These are phyloP conservation scores for Leptographium flavum DNA, from an alignment of 2,329 filamentous ascomycete species.

Conservation along the genomic window DNA sequence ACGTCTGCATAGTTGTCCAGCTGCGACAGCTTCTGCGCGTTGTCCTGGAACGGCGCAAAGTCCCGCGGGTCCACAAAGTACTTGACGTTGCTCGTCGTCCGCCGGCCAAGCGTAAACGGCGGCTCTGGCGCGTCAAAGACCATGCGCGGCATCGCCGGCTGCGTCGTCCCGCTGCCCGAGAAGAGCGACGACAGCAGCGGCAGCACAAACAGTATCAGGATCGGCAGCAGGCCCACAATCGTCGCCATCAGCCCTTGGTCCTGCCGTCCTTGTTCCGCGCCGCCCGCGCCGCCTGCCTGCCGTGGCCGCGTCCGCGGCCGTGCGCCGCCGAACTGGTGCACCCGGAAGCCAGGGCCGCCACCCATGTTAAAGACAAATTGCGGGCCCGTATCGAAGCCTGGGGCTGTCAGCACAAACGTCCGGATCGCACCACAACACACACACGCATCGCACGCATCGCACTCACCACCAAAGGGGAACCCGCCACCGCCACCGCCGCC, in stretches of 20 bases:
- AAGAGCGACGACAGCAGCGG: slow-evolving; percentile 74
- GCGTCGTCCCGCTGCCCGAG: slow-evolving; percentile 32
- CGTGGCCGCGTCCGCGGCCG: slow-evolving; percentile 62
- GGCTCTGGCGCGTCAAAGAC: slow-evolving; percentile 57
- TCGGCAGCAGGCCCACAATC: slow-evolving; percentile 66
- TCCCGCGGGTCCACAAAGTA: slow-evolving; percentile 80
- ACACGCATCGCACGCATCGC: background rate
- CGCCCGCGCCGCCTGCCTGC: slow-evolving; percentile 20
- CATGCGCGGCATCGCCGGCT: slow-evolving; percentile 50
- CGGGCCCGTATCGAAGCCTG: slow-evolving; percentile 60
- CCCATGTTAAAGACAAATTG: slow-evolving; percentile 94
- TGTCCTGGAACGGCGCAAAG: slow-evolving; percentile 34
- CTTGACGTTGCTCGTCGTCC: slow-evolving; percentile 55
- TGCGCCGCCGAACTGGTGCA: slow-evolving; percentile 86
- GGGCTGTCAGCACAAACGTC: background rate
- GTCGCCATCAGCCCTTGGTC: slow-evolving; percentile 38
- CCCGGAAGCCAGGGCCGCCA: slow-evolving; percentile 77
- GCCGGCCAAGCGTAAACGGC: slow-evolving; percentile 62
- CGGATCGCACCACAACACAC: background rate
- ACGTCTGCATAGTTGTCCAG: slow-evolving; percentile 69
- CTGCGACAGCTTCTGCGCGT: slow-evolving; percentile 51
- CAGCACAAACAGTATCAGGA: slow-evolving; percentile 78
- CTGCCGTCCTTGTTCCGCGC: no score
- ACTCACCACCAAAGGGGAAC: slow-evolving; percentile 24
- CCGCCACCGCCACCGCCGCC: slow-evolving; percentile 47